phyloP scores from a whole-genome alignment of 176 grass and related monocot species.

The Triticum urartu region DNA sequence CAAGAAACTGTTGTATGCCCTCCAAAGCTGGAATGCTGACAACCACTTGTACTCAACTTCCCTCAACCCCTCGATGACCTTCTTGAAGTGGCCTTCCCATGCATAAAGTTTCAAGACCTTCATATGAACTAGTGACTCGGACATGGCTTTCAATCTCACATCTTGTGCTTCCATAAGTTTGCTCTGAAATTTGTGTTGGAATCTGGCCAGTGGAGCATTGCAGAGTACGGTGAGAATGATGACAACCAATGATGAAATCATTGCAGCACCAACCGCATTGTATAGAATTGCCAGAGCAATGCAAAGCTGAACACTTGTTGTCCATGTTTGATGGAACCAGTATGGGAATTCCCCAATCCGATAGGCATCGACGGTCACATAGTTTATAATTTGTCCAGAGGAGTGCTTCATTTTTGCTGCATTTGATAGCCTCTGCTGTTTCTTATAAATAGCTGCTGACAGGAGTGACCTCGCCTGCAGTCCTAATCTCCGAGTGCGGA shows the following conservation, averaged over 20 bases:
- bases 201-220: constrained; percentile 81
- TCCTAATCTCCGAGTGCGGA: constrained; percentile 77
- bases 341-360: constrained; percentile 92
- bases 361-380: constrained; percentile 87
- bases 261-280: constrained; percentile 63
- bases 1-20: constrained; percentile 76
- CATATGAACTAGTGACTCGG: constrained; percentile 77
- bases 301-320: constrained; percentile 80
- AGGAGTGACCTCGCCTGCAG: constrained; percentile 74
- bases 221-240: constrained; percentile 74
- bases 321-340: constrained; percentile 98
- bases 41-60: constrained; percentile 77
- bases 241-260: constrained; percentile 61
- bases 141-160: constrained; percentile 74
- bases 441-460: constrained; percentile 80
- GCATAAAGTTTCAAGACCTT: constrained; percentile 92
- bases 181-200: constrained; percentile 89
- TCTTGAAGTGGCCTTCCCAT: constrained; percentile 90
- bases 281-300: constrained; percentile 78
- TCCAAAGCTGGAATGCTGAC: constrained; percentile 74
- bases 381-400: constrained; percentile 86
- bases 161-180: constrained; percentile 89
- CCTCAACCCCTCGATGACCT: constrained; percentile 70
- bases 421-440: constrained; percentile 76
- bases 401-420: constrained; percentile 75